Base-by-base conservation (phyloP, 192 early-diverging fungal species). In the Rhizophagus prolifer region DNA sequence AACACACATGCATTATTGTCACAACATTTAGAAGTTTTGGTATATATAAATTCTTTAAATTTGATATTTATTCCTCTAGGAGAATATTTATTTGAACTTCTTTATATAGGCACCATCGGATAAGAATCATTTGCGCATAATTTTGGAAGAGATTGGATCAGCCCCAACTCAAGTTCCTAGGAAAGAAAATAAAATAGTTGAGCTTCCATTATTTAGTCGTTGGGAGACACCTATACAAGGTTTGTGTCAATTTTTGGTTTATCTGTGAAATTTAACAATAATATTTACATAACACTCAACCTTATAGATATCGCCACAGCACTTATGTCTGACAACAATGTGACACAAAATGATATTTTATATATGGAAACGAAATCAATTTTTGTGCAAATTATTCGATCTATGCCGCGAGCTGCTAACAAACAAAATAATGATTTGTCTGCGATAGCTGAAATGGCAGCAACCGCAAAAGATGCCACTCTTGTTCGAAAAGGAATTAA, bases 281-380 rank as follows among this genome's bases (percentile, higher is more conserved):
- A 21, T n/a, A 54, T 21, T 54, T 16, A 54, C 14, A 21, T 21
- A 5, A 19, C 16, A 6, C 0, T n/a, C 50, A 54, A 54, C 19
- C 31, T 21, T 54, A 25, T 70, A 70, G 88, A 89, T 66, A 67
- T 90, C 60, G 89, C 87, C 16, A 84, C 87, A 8, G 85, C 88
- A 9, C 85, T 94, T 70, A 88, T 91, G 76, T 92, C 92, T 3
- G 96, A 96, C 80, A 93, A 92, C 76, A 90, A 94, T 67, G 88
- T 98, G 41, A 97, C 95, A 28, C 93, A 95, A 80, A 92, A 92
- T 81, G 96, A 98, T 74, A 94, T 97, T 69, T 87, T 95, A 80
- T 98, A 96, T 76, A 95, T 97, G 86, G 96, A 98, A 80, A 94
- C 95, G 3, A 98, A 98, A 78, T 92, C 95, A 0, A 91, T 96